phyloP scores from a whole-genome alignment of 495 filamentous ascomycete genomes.

The Penicillium pancosmium region DNA sequence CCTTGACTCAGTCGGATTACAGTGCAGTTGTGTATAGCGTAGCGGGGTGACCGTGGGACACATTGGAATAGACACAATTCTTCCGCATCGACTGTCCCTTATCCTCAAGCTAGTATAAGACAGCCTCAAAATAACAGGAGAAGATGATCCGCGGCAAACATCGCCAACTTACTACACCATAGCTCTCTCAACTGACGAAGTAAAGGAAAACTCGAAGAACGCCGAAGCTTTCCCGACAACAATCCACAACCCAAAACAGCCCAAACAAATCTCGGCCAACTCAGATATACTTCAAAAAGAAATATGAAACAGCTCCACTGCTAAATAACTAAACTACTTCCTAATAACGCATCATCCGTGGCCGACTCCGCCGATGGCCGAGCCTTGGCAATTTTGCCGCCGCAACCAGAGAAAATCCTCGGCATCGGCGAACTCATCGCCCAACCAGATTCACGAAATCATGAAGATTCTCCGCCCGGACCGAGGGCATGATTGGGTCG shows the following conservation, averaged over 20 bases:
- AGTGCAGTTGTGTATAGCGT: not conserved
- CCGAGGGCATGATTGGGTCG: slow-evolving; percentile 1
- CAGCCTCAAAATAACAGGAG: too few relatives aligned
- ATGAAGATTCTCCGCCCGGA: not conserved
- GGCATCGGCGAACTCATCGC: slow-evolving; percentile 1
- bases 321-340: too few relatives aligned
- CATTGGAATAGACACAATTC: not conserved
- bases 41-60: not conserved
- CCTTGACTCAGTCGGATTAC: not conserved
- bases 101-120: too few relatives aligned
- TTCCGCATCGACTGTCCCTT: too few relatives aligned
- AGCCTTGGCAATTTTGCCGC: slow-evolving; percentile 9
- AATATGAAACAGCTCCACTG: too few relatives aligned
- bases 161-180: too few relatives aligned
- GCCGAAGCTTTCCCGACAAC: not conserved
- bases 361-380: slow-evolving; percentile 5
- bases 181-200: too few relatives aligned
- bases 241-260: not conserved
- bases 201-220: too few relatives aligned
- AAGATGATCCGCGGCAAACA: too few relatives aligned
- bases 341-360: not conserved
- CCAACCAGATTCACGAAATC: not conserved
- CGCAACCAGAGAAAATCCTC: slow-evolving; percentile 2
- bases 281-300: not conserved
- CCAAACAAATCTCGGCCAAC: not conserved